Evolutionary conservation across 2,329 filamentous ascomycete species (phyloP).

Genomic region (Falciphora oryzae): DNA sequence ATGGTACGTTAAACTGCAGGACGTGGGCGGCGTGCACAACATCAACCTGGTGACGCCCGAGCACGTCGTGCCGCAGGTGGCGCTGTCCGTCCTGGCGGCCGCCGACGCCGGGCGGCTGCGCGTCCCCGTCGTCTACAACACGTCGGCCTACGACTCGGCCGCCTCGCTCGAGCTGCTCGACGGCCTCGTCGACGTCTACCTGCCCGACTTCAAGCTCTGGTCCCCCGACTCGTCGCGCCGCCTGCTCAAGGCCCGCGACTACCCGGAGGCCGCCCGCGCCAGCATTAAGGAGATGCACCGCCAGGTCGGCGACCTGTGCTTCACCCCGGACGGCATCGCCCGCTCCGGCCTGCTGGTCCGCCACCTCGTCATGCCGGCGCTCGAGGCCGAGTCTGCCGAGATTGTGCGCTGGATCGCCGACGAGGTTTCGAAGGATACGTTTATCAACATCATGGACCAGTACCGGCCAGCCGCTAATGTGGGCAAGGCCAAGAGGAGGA

Average conservation of each 20-base stretch:
- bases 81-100: slow-evolving; percentile 68
- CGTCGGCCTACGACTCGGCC: slow-evolving; percentile 72
- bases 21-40: slow-evolving; percentile 77
- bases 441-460: slow-evolving; percentile 86
- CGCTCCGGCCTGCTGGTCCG: slow-evolving; percentile 70
- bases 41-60: slow-evolving; percentile 86
- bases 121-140: slow-evolving; percentile 79
- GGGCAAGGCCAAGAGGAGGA: slow-evolving; percentile 53
- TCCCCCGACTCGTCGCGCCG: slow-evolving; percentile 57
- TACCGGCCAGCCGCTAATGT: slow-evolving; percentile 78
- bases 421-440: slow-evolving; percentile 67
- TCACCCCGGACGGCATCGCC: slow-evolving; percentile 74
- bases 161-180: slow-evolving; percentile 68
- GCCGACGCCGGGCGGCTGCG: slow-evolving; percentile 63
- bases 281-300: slow-evolving; percentile 74
- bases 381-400: slow-evolving; percentile 63
- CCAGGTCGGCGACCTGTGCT: slow-evolving; percentile 78
- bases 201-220: slow-evolving; percentile 89
- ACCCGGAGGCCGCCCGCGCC: slow-evolving; percentile 65
- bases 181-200: slow-evolving; percentile 76
- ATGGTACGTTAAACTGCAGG: slow-evolving; percentile 79
- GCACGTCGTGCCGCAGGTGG: slow-evolving; percentile 80
- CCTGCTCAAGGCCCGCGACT: slow-evolving; percentile 73
- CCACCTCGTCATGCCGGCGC: slow-evolving; percentile 81
- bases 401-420: slow-evolving; percentile 74